A percentile compares a stretch with the other conserved stretches of the same genome.
phyloP scores from a whole-genome alignment of 2,329 filamentous ascomycete species.

The Huntiella abstrusa region DNA sequence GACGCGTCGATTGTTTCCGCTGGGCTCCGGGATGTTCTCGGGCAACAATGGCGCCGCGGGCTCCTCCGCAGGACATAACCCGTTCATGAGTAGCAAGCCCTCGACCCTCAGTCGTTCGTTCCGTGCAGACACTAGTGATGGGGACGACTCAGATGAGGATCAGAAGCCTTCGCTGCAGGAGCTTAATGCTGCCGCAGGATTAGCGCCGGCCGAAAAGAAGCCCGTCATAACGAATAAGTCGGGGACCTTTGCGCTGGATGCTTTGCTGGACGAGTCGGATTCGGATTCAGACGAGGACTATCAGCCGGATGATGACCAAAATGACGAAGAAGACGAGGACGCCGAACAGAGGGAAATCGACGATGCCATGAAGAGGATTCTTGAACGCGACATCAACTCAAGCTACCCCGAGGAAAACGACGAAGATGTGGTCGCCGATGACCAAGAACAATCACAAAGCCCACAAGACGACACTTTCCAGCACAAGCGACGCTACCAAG shows the following conservation, averaged over 20 bases:
- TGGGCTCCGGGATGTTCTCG: conserved; percentile 21
- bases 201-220: background rate
- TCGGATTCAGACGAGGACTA: conserved; percentile 15
- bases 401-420: conserved; percentile 4
- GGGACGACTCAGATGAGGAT: conserved; percentile 1
- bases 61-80: background rate
- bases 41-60: background rate
- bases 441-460: conserved; percentile 12
- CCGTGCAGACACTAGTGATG: conserved; percentile 14
- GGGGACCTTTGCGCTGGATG: conserved; percentile 14
- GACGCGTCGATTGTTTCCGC: conserved; percentile 35
- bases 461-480: background rate
- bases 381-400: conserved; percentile 12
- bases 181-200: too few species aligned
- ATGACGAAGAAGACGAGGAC: conserved; percentile 19
- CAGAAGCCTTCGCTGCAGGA: background rate
- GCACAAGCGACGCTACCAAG: background rate
- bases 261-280: conserved; percentile 6
- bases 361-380: conserved; percentile 12
- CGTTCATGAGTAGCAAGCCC: conserved; percentile 20
- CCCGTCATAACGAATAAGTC: conserved; percentile 4
- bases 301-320: conserved; percentile 17
- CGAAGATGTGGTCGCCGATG: conserved; percentile 13
- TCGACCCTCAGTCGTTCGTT: conserved; percentile 31
- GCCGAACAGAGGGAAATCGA: conserved; percentile 18